Evolutionary conservation across 179 eudicot species (phyloP).

Genomic region (Amaranthus tricolor): DNA sequence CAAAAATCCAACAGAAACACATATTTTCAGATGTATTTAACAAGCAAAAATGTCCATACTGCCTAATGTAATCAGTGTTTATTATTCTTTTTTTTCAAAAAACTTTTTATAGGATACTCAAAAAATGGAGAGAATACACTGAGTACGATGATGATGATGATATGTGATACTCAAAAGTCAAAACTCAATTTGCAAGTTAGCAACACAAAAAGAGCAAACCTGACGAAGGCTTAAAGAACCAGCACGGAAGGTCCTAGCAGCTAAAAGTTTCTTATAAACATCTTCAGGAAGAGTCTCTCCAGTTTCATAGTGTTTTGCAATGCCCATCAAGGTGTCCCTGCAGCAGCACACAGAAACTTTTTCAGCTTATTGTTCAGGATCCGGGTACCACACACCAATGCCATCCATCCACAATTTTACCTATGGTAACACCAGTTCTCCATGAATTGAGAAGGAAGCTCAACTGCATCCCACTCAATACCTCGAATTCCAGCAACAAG

Average conservation of each 20-base stretch:
- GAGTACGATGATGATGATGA: too few species aligned
- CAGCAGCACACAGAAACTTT: constrained; percentile 19
- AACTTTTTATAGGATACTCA: too few species aligned
- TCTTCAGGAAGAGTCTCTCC: constrained; percentile 91
- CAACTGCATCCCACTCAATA: constrained; percentile 99
- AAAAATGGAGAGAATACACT: too few species aligned
- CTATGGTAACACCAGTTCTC: constrained; percentile 99
- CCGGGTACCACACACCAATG: background rate
- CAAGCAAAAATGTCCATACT: too few species aligned
- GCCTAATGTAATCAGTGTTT: too few species aligned
- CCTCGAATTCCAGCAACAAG: constrained; percentile 96
- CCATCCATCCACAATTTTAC: constrained; percentile 31
- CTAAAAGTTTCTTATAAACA: constrained; percentile 83
- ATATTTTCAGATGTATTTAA: too few species aligned
- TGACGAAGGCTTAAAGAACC: constrained; percentile 89
- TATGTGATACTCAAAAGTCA: too few species aligned
- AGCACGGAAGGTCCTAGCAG: constrained; percentile 91
- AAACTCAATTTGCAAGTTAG: background rate
- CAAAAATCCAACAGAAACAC: too few species aligned
- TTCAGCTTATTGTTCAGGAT: constrained; percentile 1
- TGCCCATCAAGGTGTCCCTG: constrained; percentile 95
- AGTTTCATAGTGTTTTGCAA: constrained; percentile 92
- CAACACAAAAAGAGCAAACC: constrained; percentile 39
- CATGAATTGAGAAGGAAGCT: constrained; percentile 98
- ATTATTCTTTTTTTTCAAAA: too few species aligned